Evolutionary conservation across 805 yeast genomes (phyloP), one percentile per base, ranked within the genome.

Genomic region (Wickerhamiella dianesei): DNA sequence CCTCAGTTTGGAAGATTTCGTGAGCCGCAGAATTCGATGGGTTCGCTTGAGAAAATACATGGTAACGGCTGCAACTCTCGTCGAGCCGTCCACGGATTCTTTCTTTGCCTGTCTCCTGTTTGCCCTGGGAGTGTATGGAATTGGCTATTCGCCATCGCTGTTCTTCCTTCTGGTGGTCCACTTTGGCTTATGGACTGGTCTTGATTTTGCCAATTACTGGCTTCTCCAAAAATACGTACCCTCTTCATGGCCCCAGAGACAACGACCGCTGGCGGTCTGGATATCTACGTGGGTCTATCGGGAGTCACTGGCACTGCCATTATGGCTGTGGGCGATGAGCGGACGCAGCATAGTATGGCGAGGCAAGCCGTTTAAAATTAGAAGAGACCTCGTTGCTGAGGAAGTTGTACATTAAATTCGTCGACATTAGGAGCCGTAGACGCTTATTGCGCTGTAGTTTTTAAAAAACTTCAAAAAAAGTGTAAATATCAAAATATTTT

Each of bases 31-130:
- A 46, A 77, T 80, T 21, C 68, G 96, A 48, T 86, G 96, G 96
- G 64, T 86, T 19, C 69, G 95, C 40, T 94, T 85, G 12, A 68
- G 96, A 32, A 82, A 81, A 57, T 84, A 83, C 60, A 85, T 86
- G 94, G 95, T 86, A 2, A 64, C 80, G 25, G 77, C 77, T 13
- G 95, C 95, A 1, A 86, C 96, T 0, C 59, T 86, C 44, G 66
- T 85, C 21, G 96, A 86, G 58, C 95, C 96, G 2, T 74, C 88
- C 4, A 86, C 96, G 0, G 96, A 86, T 60, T 74, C 81, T 41
- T 51, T 86, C 1, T 60, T 84, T 2, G 72, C 79, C 54, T 92
- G 89, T 0, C 18, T 72, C 0, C 74, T 75, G 59, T 94, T 94
- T 3, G 66, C 80, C 0, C 18, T 36, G 13, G 41, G 41, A 19